phyloP scores from a whole-genome alignment of 2,329 filamentous ascomycete genomes.

The Hirsutella minnesotensis region DNA sequence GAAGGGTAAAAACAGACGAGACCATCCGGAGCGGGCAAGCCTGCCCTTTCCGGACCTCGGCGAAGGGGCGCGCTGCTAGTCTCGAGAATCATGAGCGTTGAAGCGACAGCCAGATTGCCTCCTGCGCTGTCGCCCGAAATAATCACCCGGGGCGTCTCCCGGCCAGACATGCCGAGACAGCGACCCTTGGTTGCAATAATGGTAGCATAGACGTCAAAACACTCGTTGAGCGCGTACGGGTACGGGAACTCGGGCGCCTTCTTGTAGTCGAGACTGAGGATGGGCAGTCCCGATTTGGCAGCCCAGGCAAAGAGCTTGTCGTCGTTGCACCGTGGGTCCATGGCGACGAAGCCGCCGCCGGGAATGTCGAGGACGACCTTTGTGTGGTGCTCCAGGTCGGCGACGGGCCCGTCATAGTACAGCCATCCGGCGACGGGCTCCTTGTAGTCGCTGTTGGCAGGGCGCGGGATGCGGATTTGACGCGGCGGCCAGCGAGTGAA shows the following conservation, averaged over 20 bases:
- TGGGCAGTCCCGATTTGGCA: conserved; percentile 72
- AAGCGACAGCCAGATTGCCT: conserved; percentile 45
- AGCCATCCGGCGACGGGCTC: conserved; percentile 81
- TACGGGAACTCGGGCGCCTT: conserved; percentile 40
- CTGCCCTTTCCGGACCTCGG: conserved; percentile 24
- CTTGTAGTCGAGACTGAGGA: conserved; percentile 79
- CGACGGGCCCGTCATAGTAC: conserved; percentile 83
- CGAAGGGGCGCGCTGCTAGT: conserved; percentile 37
- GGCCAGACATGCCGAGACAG: conserved; percentile 32
- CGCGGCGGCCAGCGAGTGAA: conserved; percentile 74
- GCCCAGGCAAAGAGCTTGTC: conserved; percentile 93
- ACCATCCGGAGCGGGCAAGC: conserved; percentile 65
- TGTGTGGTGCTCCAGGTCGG: conserved; percentile 62
- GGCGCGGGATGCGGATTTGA: conserved; percentile 73
- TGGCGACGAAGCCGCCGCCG: conserved; percentile 90
- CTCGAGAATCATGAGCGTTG: conserved; percentile 83
- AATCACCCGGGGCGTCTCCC: conserved; percentile 26
- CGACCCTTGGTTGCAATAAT: conserved; percentile 24
- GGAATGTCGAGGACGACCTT: conserved; percentile 82
- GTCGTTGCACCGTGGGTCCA: conserved; percentile 89
- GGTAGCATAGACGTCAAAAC: conserved; percentile 33
- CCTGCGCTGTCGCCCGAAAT: conserved; percentile 37
- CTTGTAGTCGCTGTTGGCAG: conserved; percentile 65
- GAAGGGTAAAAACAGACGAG: conserved; percentile 80
- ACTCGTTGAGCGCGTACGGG: conserved; percentile 36